phyloP scores from a whole-genome alignment of 225 moss, liverwort and hornwort genomes.

The Anthoceros angustus region DNA sequence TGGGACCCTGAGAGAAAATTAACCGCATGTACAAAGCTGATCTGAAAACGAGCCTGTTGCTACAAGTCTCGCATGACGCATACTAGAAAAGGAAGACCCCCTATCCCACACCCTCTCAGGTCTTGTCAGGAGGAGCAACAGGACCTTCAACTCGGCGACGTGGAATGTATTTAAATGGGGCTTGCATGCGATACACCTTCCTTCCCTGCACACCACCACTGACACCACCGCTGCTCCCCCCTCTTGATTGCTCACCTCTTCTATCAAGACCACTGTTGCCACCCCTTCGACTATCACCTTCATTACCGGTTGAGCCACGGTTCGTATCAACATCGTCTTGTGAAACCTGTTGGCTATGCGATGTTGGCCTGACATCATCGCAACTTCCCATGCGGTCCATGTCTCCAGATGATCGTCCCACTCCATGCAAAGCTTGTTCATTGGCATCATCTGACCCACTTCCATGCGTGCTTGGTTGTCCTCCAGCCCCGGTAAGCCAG shows the following conservation, averaged over 20 bases:
- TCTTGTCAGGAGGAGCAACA: conserved; percentile 8
- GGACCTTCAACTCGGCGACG: conserved; percentile 20
- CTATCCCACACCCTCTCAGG: conserved; percentile 7
- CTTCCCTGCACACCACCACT: conserved; percentile 13
- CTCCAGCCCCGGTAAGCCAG: too few relatives aligned
- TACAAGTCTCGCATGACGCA: neutral
- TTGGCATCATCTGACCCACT: too few relatives aligned
- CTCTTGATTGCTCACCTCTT: conserved; percentile 13
- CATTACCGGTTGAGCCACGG: too few relatives aligned
- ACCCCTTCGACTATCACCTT: too few relatives aligned
- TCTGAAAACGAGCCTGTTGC: neutral
- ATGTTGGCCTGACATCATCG: too few relatives aligned
- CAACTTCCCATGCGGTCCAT: too few relatives aligned
- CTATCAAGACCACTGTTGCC: neutral
- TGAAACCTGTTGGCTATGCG: too few relatives aligned
- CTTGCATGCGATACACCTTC: conserved; percentile 18
- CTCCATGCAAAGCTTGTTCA: too few relatives aligned
- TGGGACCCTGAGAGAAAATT: conserved; percentile 10
- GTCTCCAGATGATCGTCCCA: too few relatives aligned
- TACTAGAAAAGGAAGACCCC: conserved; percentile 8
- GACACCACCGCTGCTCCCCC: conserved; percentile 7
- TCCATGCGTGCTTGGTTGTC: too few relatives aligned
- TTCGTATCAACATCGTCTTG: too few relatives aligned
- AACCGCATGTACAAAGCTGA: conserved; percentile 3
- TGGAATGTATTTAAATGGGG: conserved; percentile 25